Evolutionary conservation across 306 rosid genomes (phyloP), one percentile per base, ranked within the genome.

Genomic region (Psophocarpus tetragonolobus): DNA sequence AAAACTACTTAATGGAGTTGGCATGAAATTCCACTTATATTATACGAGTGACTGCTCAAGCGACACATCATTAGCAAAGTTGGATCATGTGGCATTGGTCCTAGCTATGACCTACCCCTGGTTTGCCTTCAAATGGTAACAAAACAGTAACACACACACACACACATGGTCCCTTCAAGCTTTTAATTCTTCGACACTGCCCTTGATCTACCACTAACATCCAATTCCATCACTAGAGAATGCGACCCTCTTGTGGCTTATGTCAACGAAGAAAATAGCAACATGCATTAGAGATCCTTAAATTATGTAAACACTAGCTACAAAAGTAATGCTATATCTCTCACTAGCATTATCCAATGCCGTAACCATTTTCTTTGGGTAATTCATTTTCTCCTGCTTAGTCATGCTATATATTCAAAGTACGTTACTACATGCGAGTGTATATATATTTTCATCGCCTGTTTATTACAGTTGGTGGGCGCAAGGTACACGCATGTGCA

Each of bases 241-340:
- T 80, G 75, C 24, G 71, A 66, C 53, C 29, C 23, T 10, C 13
- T 14, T 23, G 0, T n/a, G 20, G 23, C 32, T 69, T 57, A 69
- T 65, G 80, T 48, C 58, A 70, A 75, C 41, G 20, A 26, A 62
- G 74, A 62, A 77, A 77, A 82, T 71, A 65, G 66, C 35, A 77
- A 77, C 65, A 44, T 77, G 38, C 75, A 57, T 18, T 54, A 36
- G 30, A n/a, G 74, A 11, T 32, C 24, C 83, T 73, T 83, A 8
- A 82, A 82, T 71, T 71, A 58, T 83, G 73, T 74, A 73, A 73
- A 51, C 83, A 83, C 62, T 74, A 44, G 71, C 76, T 38, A 50
- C 35, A 72, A 72, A 73, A 83, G 80, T 8, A 65, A 66, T 33
- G 79, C 39, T 62, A 82, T 69, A 18, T 27, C 38, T 1, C 3